These are phyloP conservation scores for Sequoia sempervirens DNA, from an alignment of 75 land plant species.

Conservation along the genomic window DNA sequence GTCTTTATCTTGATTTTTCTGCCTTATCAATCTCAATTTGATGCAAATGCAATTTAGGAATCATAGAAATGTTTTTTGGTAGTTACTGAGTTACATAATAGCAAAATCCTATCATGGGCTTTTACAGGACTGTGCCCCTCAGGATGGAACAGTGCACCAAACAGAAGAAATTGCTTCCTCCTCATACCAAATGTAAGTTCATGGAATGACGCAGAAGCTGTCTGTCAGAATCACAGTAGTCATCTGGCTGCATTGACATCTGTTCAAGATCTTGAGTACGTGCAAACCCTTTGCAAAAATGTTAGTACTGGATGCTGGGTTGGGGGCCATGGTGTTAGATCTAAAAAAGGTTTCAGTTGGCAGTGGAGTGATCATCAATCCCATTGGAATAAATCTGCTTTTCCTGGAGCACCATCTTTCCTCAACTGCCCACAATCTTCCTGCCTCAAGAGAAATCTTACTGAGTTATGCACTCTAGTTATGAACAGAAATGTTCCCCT, in stretches of 20 bases:
- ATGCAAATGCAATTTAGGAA: neutral
- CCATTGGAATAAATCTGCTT: conserved; percentile 45
- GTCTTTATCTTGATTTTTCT: neutral
- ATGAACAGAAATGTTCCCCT: conserved; percentile 24
- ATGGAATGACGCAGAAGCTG: conserved; percentile 65
- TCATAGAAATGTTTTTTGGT: neutral
- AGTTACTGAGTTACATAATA: neutral
- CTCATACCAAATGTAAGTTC: conserved; percentile 16
- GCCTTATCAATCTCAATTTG: neutral
- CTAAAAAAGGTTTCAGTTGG: conserved; percentile 47
- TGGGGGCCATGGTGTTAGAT: conserved; percentile 51
- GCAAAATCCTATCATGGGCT: neutral
- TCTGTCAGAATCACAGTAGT: conserved; percentile 43
- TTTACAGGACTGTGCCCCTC: conserved; percentile 55
- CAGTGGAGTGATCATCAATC: conserved; percentile 68
- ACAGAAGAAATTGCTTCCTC: conserved; percentile 47
- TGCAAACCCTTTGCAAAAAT: conserved; percentile 44
- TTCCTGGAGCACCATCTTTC: conserved; percentile 21
- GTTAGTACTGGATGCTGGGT: conserved; percentile 66
- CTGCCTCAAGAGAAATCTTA: conserved; percentile 24
- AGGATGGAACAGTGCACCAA: conserved; percentile 60
- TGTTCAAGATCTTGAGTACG: conserved; percentile 41
- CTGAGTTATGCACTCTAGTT: conserved; percentile 44
- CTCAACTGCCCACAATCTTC: conserved; percentile 34
- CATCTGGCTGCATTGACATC: conserved; percentile 67